Evolutionary conservation across 148 eudicot species (phyloP).

Genomic region (Pouteria glomerata): DNA sequence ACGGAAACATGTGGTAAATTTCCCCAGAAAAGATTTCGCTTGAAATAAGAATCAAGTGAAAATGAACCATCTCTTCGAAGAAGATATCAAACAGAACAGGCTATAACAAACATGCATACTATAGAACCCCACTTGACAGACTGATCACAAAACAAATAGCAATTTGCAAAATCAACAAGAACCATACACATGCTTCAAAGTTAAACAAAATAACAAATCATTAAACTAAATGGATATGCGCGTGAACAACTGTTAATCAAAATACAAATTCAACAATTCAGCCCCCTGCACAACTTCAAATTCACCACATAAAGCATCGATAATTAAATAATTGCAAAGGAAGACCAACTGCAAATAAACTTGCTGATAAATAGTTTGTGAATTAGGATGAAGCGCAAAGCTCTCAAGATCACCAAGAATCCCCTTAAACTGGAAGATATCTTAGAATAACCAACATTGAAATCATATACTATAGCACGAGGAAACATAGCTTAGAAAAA

Average conservation of each 20-base stretch:
- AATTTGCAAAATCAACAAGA: background rate
- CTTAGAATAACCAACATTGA: background rate
- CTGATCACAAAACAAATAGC: background rate
- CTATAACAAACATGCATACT: background rate
- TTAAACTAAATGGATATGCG: background rate
- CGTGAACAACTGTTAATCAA: background rate
- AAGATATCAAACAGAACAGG: background rate
- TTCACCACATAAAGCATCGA: background rate
- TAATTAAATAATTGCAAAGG: background rate
- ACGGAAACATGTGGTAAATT: background rate
- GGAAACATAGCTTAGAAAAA: background rate
- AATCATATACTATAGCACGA: background rate
- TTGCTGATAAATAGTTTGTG: background rate
- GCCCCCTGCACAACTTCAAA: background rate
- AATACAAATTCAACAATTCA: background rate
- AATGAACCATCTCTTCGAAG: background rate
- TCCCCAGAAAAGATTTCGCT: background rate
- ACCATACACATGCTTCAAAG: background rate
- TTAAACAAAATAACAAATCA: background rate
- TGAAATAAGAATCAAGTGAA: slow-evolving; percentile 1
- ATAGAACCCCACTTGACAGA: background rate
- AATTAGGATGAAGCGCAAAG: too few species aligned
- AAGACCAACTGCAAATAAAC: background rate
- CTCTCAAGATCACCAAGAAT: background rate
- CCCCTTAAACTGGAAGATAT: background rate